Percentiles rank a stretch among this genome's conserved stretches.
Conservation (phyloP, 495 filamentous ascomycete species). For the Ramalina peruviana region DNA sequence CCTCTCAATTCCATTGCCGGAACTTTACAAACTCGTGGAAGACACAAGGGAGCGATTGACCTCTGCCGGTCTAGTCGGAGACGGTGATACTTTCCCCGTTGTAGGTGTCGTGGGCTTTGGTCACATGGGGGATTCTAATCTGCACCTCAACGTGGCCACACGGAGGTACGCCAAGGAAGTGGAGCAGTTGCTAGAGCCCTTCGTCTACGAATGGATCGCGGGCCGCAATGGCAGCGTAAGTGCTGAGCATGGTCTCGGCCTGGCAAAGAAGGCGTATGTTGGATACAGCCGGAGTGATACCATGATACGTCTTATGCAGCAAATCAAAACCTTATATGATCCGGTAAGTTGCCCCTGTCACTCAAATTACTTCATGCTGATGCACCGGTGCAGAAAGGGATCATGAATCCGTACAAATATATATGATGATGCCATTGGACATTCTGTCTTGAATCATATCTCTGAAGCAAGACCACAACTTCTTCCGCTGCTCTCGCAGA, state of each 20-base stretch:
- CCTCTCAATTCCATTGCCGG: constrained; percentile 77
- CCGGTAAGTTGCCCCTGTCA: constrained; percentile 47
- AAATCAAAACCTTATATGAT: constrained; percentile 82
- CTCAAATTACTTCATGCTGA: not conserved
- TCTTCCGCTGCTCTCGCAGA: no score
- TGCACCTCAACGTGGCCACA: constrained; percentile 80
- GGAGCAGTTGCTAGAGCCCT: constrained; percentile 83
- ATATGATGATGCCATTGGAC: constrained; percentile 31
- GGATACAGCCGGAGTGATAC: constrained; percentile 80
- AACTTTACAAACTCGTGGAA: constrained; percentile 79
- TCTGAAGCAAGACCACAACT: no score
- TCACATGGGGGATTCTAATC: constrained; percentile 92
- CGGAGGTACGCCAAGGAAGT: constrained; percentile 75
- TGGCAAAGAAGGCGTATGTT: constrained; percentile 91
- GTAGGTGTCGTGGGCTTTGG: constrained; percentile 89
- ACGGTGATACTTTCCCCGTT: constrained; percentile 64
- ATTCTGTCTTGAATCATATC: not conserved
- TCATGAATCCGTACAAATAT: constrained; percentile 93
- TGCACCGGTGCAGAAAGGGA: constrained; percentile 53
- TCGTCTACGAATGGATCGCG: constrained; percentile 92
- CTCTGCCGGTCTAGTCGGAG: constrained; percentile 61
- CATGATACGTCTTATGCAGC: constrained; percentile 82
- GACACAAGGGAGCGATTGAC: constrained; percentile 60
- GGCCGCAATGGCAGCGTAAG: constrained; percentile 81
- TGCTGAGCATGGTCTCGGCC: constrained; percentile 85